Percentiles rank a stretch among this genome's conserved stretches.
phyloP scores from a whole-genome alignment of 75 land plant genomes.

The Adiantum capillusveneris region DNA sequence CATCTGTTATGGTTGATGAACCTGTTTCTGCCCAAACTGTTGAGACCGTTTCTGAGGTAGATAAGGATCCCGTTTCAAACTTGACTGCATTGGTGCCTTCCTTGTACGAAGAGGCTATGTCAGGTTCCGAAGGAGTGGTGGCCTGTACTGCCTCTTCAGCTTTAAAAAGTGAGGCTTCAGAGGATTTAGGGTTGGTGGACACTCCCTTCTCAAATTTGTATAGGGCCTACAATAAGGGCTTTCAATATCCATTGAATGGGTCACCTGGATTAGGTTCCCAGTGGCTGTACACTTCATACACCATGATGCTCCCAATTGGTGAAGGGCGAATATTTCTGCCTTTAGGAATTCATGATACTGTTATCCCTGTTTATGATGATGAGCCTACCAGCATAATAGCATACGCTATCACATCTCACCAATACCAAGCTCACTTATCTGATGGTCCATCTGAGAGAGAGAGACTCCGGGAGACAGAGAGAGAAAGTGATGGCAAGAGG shows the following conservation, averaged over 20 bases:
- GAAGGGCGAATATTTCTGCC: slow-evolving; percentile 51
- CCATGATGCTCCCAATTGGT: slow-evolving; percentile 32
- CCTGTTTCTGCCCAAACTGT: background rate
- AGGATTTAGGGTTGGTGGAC: slow-evolving; percentile 29
- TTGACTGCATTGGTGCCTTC: slow-evolving; percentile 23
- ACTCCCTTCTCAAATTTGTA: slow-evolving; percentile 46
- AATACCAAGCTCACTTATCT: slow-evolving; percentile 14
- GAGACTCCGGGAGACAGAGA: slow-evolving; percentile 6
- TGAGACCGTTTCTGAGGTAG: background rate
- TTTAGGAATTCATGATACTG: slow-evolving; percentile 41
- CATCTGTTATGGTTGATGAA: background rate
- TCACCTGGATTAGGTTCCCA: slow-evolving; percentile 17
- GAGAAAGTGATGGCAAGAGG: slow-evolving; percentile 24
- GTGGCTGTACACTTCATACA: slow-evolving; percentile 12
- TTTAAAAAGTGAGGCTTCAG: slow-evolving; percentile 23
- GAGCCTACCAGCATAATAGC: slow-evolving; percentile 90
- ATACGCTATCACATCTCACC: slow-evolving; percentile 59
- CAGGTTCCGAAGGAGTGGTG: background rate
- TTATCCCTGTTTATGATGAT: slow-evolving; percentile 77
- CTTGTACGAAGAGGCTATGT: slow-evolving; percentile 15
- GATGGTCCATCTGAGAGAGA: slow-evolving; percentile 12
- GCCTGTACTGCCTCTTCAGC: slow-evolving; percentile 11
- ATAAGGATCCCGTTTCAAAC: slow-evolving; percentile 12
- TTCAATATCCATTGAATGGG: slow-evolving; percentile 1
- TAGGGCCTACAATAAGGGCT: slow-evolving; percentile 31